Evolutionary conservation across 805 yeast genomes (phyloP).

Genomic region (Candida parachauliodes): DNA sequence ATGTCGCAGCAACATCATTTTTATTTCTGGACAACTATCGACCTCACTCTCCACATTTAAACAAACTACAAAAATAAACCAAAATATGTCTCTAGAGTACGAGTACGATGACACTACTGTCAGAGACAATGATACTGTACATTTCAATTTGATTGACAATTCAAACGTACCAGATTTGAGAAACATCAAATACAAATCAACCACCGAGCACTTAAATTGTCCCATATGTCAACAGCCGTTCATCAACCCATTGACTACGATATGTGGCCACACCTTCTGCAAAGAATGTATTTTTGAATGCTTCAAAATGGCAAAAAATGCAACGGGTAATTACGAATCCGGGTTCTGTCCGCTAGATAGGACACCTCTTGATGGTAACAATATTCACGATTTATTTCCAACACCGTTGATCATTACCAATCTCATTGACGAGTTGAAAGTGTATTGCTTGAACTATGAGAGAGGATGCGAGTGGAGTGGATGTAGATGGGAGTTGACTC

Average conservation of each 20-base stretch:
- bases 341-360: slow-evolving; percentile 61
- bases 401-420: slow-evolving; percentile 59
- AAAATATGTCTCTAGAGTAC: not conserved
- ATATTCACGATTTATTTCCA: slow-evolving; percentile 31
- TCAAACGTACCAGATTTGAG: slow-evolving; percentile 25
- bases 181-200: slow-evolving; percentile 23
- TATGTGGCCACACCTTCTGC: slow-evolving; percentile 71
- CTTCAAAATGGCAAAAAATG: slow-evolving; percentile 29
- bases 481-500: slow-evolving; percentile 54
- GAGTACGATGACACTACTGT: slow-evolving; percentile 8
- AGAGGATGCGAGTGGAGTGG: slow-evolving; percentile 60
- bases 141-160: slow-evolving; percentile 9
- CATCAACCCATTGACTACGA: slow-evolving; percentile 56
- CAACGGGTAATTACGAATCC: slow-evolving; percentile 2
- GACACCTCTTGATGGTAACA: slow-evolving; percentile 37
- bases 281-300: slow-evolving; percentile 49
- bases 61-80: too few species aligned
- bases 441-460: slow-evolving; percentile 47
- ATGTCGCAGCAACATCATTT: too few species aligned
- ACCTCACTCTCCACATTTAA: too few species aligned
- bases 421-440: slow-evolving; percentile 57
- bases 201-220: slow-evolving; percentile 39
- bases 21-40: too few species aligned
- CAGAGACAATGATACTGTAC: slow-evolving; percentile 4
- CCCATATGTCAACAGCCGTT: slow-evolving; percentile 71